Evolutionary conservation across 805 yeast species (phyloP).

Genomic region (Saturnispora galanensis): DNA sequence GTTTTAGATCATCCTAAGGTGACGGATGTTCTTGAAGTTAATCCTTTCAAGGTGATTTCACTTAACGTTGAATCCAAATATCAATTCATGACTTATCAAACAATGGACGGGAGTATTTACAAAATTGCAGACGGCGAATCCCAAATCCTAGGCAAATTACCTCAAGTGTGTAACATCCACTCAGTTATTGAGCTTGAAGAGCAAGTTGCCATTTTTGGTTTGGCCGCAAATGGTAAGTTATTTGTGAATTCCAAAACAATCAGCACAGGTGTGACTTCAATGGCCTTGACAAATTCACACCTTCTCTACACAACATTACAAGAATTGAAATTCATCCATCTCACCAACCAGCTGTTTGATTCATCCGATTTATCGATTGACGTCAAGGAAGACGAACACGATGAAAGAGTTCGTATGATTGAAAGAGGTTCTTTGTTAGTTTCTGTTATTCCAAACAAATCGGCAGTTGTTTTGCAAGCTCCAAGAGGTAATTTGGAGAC

Average conservation of each 20-base stretch:
- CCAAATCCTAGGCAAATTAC: slow-evolving; percentile 39
- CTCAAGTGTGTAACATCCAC: slow-evolving; percentile 58
- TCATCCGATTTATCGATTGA: slow-evolving; percentile 10
- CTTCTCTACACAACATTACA: slow-evolving; percentile 81
- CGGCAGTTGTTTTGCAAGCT: slow-evolving; percentile 81
- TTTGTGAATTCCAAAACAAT: slow-evolving; percentile 52
- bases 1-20: slow-evolving; percentile 34
- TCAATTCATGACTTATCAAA: slow-evolving; percentile 43
- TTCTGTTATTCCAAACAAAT: slow-evolving; percentile 68
- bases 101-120: slow-evolving; percentile 52
- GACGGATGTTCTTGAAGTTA: slow-evolving; percentile 32
- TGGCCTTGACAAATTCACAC: slow-evolving; percentile 61
- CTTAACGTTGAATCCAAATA: slow-evolving; percentile 47
- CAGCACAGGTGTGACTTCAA: slow-evolving; percentile 71
- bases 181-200: slow-evolving; percentile 30
- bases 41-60: slow-evolving; percentile 42
- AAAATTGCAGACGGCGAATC: slow-evolving; percentile 22
- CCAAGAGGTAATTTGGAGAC: slow-evolving; percentile 96
- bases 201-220: slow-evolving; percentile 42
- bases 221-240: slow-evolving; percentile 66
- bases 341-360: slow-evolving; percentile 26
- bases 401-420: slow-evolving; percentile 79
- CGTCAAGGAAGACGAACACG: slow-evolving; percentile 29
- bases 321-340: slow-evolving; percentile 70
- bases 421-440: slow-evolving; percentile 90